Conservation (phyloP, 371 early-diverging fungal species). For the Haplosporangium sp. region DNA sequence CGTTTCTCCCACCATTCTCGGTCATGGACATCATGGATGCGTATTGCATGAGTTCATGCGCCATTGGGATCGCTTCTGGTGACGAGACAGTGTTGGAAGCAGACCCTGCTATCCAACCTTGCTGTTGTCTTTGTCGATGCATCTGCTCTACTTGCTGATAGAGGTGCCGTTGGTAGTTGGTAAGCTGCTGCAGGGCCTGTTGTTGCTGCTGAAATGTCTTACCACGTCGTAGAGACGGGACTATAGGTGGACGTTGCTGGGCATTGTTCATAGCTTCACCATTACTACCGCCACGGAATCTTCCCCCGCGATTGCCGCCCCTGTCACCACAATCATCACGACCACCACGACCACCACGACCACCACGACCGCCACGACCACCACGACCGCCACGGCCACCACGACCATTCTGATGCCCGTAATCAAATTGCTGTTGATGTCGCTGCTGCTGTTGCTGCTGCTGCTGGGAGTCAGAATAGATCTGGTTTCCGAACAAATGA, state of each 20-base stretch:
- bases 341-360: slow-evolving; percentile 11
- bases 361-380: too few species aligned
- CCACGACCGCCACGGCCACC: slow-evolving; percentile 11
- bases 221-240: slow-evolving; percentile 28
- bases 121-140: slow-evolving; percentile 28
- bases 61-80: slow-evolving; percentile 16
- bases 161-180: slow-evolving; percentile 38
- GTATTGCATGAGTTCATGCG: slow-evolving; percentile 49
- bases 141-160: slow-evolving; percentile 32
- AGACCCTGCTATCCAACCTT: slow-evolving; percentile 14
- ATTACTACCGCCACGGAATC: neutral
- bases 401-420: slow-evolving; percentile 15
- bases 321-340: slow-evolving; percentile 13
- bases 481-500: slow-evolving; percentile 2
- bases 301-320: slow-evolving; percentile 4
- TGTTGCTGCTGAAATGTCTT: slow-evolving; percentile 52
- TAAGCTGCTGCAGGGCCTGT: slow-evolving; percentile 40
- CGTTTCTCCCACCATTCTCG: slow-evolving; percentile 1
- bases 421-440: slow-evolving; percentile 11
- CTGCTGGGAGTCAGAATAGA: neutral
- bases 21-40: slow-evolving; percentile 27
- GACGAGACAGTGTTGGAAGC: neutral
- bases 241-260: neutral
- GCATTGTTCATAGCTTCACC: slow-evolving; percentile 1
- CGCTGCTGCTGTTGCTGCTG: slow-evolving; percentile 12